phyloP scores from a whole-genome alignment of 768 basidiomycete genomes.

The Trichaptum fuscoviolaceum region DNA sequence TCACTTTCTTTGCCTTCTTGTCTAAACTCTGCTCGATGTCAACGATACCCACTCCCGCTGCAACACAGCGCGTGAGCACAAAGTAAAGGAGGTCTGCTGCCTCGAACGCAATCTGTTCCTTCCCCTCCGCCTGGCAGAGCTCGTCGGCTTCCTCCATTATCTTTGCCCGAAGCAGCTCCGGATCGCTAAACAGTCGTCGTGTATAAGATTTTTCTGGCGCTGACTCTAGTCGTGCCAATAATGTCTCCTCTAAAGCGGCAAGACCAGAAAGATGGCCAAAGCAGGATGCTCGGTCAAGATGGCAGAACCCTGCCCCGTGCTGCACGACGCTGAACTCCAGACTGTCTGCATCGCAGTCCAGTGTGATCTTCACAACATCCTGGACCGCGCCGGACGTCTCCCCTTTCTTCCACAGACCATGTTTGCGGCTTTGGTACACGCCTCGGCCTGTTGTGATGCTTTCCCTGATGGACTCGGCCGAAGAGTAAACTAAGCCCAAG shows the following conservation, averaged over 20 bases:
- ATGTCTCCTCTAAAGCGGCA: slow-evolving; percentile 72
- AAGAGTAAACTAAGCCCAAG: slow-evolving; percentile 95
- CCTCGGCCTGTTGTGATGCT: slow-evolving; percentile 86
- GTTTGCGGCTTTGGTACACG: slow-evolving; percentile 93
- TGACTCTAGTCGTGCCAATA: slow-evolving; percentile 61
- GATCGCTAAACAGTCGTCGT: slow-evolving; percentile 75
- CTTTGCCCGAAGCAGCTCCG: slow-evolving; percentile 80
- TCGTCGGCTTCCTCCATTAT: slow-evolving; percentile 99
- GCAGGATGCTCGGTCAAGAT: slow-evolving; percentile 81
- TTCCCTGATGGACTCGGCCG: slow-evolving; percentile 75
- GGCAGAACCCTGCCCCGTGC: slow-evolving; percentile 90
- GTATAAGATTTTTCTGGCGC: slow-evolving; percentile 95
- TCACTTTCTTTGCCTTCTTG: slow-evolving; percentile 79
- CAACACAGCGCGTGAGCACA: slow-evolving; percentile 76
- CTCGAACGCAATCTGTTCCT: slow-evolving; percentile 87
- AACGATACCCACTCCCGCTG: slow-evolving; percentile 71
- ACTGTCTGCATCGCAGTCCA: slow-evolving; percentile 92
- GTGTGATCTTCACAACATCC: slow-evolving; percentile 71
- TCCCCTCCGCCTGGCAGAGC: slow-evolving; percentile 75
- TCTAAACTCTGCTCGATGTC: slow-evolving; percentile 86
- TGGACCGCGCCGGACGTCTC: slow-evolving; percentile 95
- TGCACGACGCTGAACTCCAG: slow-evolving; percentile 89
- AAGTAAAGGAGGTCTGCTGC: slow-evolving; percentile 96
- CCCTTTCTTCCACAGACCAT: slow-evolving; percentile 95
- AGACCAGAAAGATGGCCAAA: slow-evolving; percentile 83